phyloP scores from a whole-genome alignment of 768 basidiomycete genomes.

The Kwoniella dendrophila region DNA sequence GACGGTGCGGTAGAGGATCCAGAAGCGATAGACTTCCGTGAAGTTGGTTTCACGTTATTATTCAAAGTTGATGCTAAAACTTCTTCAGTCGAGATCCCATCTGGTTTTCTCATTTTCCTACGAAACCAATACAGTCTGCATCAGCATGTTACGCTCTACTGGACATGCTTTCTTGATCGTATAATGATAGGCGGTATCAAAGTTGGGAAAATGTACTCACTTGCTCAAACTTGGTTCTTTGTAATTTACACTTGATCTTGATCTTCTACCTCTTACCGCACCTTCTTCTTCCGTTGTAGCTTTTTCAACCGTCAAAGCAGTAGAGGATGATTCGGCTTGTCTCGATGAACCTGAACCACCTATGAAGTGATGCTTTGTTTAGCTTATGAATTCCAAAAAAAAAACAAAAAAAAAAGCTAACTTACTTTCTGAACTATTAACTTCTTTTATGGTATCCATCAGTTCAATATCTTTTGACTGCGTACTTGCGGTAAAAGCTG shows the following conservation, averaged over 20 bases:
- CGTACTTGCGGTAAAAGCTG: too few species aligned
- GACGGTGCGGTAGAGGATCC: not conserved
- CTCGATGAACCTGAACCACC: conserved; percentile 1
- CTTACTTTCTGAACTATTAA: conserved; percentile 14
- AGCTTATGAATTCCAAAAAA: too few species aligned
- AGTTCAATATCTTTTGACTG: not conserved
- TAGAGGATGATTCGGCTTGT: not conserved
- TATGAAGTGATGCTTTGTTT: too few species aligned
- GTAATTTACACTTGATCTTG: conserved; percentile 51
- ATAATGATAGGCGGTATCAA: not conserved
- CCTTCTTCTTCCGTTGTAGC: conserved; percentile 3
- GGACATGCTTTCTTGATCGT: too few species aligned
- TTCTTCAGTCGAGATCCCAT: conserved; percentile 37
- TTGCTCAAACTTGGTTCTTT: conserved; percentile 52
- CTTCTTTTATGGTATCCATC: conserved; percentile 16
- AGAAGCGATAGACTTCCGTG: conserved; percentile 3
- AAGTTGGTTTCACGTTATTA: conserved; percentile 16
- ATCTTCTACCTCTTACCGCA: conserved; percentile 28
- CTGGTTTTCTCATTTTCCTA: conserved; percentile 55
- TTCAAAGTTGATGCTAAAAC: conserved; percentile 3
- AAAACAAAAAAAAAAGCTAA: not conserved
- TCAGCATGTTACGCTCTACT: too few species aligned
- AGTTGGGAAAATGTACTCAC: conserved; percentile 32
- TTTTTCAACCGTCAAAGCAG: not conserved
- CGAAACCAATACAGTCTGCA: not conserved